phyloP scores from a whole-genome alignment of 352 stramenopile genomes.

The Pythium plurisporium region DNA sequence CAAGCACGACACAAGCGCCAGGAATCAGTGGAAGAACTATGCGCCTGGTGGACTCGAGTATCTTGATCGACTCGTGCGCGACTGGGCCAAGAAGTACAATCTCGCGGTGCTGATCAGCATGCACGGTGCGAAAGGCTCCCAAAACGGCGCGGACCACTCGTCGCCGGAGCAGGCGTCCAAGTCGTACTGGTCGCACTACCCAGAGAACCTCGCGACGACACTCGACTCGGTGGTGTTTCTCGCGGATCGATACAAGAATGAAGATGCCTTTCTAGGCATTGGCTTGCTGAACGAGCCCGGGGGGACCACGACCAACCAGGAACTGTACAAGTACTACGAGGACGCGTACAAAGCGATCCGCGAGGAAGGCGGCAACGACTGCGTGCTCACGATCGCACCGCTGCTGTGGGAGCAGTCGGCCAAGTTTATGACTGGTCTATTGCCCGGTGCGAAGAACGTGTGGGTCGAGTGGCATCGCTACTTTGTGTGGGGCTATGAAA shows the following conservation, averaged over 20 bases:
- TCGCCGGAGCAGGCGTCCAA: slow-evolving; percentile 39
- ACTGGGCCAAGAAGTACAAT: slow-evolving; percentile 42
- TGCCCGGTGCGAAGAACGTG: slow-evolving; percentile 65
- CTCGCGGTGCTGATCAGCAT: slow-evolving; percentile 51
- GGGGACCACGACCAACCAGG: slow-evolving; percentile 36
- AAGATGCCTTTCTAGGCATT: slow-evolving; percentile 70
- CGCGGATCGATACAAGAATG: slow-evolving; percentile 58
- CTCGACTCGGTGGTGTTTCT: slow-evolving; percentile 43
- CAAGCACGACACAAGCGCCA: slow-evolving; percentile 39
- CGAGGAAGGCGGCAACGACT: slow-evolving; percentile 42
- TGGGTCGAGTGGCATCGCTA: slow-evolving; percentile 85
- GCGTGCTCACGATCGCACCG: slow-evolving; percentile 52
- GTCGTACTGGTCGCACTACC: slow-evolving; percentile 41
- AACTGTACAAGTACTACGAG: slow-evolving; percentile 76
- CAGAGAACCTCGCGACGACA: slow-evolving; percentile 61
- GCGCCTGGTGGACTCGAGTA: slow-evolving; percentile 43
- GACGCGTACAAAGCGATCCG: slow-evolving; percentile 60
- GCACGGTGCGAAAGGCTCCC: slow-evolving; percentile 64
- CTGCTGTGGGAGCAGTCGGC: slow-evolving; percentile 47
- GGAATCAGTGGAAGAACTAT: slow-evolving; percentile 44
- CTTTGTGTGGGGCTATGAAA: slow-evolving; percentile 79
- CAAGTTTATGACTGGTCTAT: slow-evolving; percentile 45
- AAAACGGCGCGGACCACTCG: slow-evolving; percentile 74
- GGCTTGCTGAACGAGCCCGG: slow-evolving; percentile 73
- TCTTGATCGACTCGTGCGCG: slow-evolving; percentile 32